Evolutionary conservation across 129 eudicot genomes (phyloP), one percentile per base, ranked within the genome.

Genomic region (Saussurea involucrata): DNA sequence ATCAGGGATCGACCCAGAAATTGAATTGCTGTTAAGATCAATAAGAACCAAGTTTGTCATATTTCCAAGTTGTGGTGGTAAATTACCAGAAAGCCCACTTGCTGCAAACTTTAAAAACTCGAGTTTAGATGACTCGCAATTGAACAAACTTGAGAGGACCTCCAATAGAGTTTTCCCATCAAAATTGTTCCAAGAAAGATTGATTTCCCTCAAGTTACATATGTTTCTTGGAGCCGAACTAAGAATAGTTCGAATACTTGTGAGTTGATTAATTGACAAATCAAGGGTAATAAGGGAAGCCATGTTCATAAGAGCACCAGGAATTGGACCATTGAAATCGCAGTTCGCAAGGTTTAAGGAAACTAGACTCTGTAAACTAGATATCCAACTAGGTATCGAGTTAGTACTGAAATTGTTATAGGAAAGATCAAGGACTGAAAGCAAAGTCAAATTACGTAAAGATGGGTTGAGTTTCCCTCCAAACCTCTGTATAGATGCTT

Each of bases 401-500:
- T n/a, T n/a, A n/a, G n/a, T n/a, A n/a, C n/a, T n/a, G n/a, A n/a
- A n/a, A n/a, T n/a, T n/a, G n/a, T n/a, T n/a, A n/a, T n/a, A n/a
- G n/a, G n/a, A n/a, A n/a, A n/a, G n/a, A n/a, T n/a, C n/a, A n/a
- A n/a, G n/a, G n/a, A n/a, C n/a, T n/a, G n/a, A n/a, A n/a, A n/a
- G n/a, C n/a, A n/a, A 40, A 40, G 49, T 40, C 49, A 86, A 69
- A 46, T 71, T 85, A 63, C 67, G 85, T 75, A 88, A 81, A 9
- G 89, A 73, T 57, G 85, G 78, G 75, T 74, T 80, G 58, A 88
- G 5, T 25, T 65, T 77, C 10, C 89, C 86, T 32, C 76, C 68
- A 8, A 83, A 37, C 68, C 72, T 68, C 10, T 46, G 63, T 46
- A 65, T 32, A 8, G 75, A 42, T 11, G 72, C 24, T 53, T 53